These are phyloP conservation scores for Lachancea sp. DNA, from an alignment of 805 yeast genomes.

Conservation along the genomic window DNA sequence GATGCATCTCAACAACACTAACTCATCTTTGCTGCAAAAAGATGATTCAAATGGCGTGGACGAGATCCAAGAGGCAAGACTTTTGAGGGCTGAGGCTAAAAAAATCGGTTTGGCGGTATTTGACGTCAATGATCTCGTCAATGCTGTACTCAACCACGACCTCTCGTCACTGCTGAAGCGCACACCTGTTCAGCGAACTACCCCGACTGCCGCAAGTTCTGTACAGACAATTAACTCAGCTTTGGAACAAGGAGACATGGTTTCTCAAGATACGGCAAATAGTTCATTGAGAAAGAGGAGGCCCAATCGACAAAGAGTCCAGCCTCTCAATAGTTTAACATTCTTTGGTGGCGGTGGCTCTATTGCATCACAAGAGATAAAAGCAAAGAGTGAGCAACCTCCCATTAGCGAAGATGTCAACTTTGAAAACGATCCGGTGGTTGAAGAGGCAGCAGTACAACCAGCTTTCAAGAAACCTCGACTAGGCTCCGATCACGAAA, in stretches of 20 bases:
- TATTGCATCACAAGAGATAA: neutral
- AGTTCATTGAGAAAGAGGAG: conserved; percentile 16
- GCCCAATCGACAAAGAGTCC: conserved; percentile 20
- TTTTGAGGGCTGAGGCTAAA: conserved; percentile 16
- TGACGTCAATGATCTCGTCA: conserved; percentile 26
- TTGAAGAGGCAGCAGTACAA: neutral
- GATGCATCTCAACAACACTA: conserved; percentile 2
- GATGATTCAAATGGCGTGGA: neutral
- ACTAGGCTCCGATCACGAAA: neutral
- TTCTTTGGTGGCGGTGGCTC: conserved; percentile 39
- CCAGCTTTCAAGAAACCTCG: conserved; percentile 1
- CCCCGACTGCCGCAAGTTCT: neutral
- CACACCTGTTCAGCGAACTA: neutral
- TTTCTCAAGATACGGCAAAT: neutral
- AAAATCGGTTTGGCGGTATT: conserved; percentile 16
- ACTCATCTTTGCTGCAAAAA: neutral
- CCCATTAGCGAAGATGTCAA: neutral
- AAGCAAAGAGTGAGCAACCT: neutral
- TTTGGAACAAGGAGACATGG: too few relatives aligned
- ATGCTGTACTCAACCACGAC: conserved; percentile 19
- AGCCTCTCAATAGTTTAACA: conserved; percentile 33
- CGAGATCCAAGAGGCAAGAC: conserved; percentile 4
- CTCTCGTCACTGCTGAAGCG: conserved; percentile 6
- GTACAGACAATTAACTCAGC: neutral
- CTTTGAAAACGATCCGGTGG: neutral